phyloP scores from a whole-genome alignment of 2,329 filamentous ascomycete species.

The Penicillium sp. region DNA sequence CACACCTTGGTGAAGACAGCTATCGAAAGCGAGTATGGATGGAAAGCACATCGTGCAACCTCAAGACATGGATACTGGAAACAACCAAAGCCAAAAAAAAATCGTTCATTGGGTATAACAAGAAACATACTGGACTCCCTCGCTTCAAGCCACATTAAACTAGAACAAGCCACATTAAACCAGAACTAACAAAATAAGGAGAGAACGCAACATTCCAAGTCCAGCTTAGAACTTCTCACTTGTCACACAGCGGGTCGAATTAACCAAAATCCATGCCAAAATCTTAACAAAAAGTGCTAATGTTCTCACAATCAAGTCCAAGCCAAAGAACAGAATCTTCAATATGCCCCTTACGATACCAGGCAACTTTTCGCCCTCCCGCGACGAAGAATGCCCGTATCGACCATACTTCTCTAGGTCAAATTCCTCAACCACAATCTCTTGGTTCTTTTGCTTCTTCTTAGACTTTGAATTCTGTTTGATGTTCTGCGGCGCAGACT shows the following conservation, averaged over 20 bases:
- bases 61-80: no score
- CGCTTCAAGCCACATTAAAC: background rate
- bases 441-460: conserved; percentile 25
- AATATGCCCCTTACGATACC: conserved; percentile 35
- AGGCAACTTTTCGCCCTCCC: conserved; percentile 43
- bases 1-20: no score
- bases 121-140: background rate
- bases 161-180: background rate
- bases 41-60: no score
- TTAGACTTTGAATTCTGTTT: conserved; percentile 8
- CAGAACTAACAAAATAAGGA: background rate
- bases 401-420: conserved; percentile 47
- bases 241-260: conserved; percentile 39
- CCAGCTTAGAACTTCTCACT: conserved; percentile 42
- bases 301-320: conserved; percentile 39
- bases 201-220: background rate
- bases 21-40: no score
- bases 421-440: conserved; percentile 44
- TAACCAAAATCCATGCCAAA: conserved; percentile 44
- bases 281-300: conserved; percentile 41
- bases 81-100: background rate
- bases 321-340: conserved; percentile 38
- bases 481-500: background rate
- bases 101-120: background rate
- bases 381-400: conserved; percentile 36